Percentiles rank a stretch among this genome's conserved stretches.
Evolutionary conservation across 2,329 filamentous ascomycete genomes (phyloP).

Genomic region (Truncatella angustata): DNA sequence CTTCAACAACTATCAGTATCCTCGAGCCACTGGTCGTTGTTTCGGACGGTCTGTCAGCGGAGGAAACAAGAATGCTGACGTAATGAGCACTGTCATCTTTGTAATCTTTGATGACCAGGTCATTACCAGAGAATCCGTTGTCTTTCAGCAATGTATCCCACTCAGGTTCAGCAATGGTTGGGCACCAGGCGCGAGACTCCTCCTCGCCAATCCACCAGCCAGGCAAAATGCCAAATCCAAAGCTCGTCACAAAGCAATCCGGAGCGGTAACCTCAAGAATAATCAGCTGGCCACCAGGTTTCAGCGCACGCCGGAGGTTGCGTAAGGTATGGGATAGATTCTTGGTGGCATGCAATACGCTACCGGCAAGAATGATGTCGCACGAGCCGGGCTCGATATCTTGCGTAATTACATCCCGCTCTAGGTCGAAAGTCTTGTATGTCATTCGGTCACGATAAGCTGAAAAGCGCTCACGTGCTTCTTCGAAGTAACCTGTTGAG

Average conservation of each 20-base stretch:
- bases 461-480: not conserved
- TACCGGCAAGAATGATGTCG: conserved; percentile 8
- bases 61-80: conserved; percentile 22
- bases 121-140: conserved; percentile 22
- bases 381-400: not conserved
- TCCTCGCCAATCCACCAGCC: conserved; percentile 10
- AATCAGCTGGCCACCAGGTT: conserved; percentile 17
- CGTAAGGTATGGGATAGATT: conserved; percentile 14
- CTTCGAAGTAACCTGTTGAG: not conserved
- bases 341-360: conserved; percentile 22
- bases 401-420: conserved; percentile 8
- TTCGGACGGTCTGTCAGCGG: not conserved
- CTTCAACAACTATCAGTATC: not conserved
- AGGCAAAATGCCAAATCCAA: conserved; percentile 7
- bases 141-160: conserved; percentile 17
- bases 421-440: conserved; percentile 21
- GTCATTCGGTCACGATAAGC: conserved; percentile 12
- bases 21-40: not conserved
- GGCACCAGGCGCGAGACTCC: not conserved
- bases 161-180: conserved; percentile 8
- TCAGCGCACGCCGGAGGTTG: conserved; percentile 18
- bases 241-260: not conserved
- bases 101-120: conserved; percentile 21
- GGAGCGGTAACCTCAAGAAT: conserved; percentile 12
- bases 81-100: conserved; percentile 16